Percentiles rank a stretch among this genome's conserved stretches.
Conservation (phyloP, 164 flowering plant genomes). For the Annona squamosa region DNA sequence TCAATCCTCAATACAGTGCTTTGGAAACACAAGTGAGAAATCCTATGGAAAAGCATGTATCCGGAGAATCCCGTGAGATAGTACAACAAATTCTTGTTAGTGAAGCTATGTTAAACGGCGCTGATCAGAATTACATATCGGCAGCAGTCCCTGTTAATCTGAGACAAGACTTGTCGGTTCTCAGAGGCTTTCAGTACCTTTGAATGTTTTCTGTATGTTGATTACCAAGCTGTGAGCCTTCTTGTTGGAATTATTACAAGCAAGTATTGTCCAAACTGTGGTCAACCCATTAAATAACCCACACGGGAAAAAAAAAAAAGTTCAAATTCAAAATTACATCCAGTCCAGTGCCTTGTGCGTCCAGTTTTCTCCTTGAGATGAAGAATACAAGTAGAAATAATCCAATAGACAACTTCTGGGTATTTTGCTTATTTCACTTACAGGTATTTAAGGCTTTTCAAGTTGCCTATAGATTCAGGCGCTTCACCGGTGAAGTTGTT, state of each 20-base stretch:
- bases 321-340: too few relatives aligned
- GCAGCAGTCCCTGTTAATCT: too few relatives aligned
- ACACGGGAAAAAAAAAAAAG: too few relatives aligned
- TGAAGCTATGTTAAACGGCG: too few relatives aligned
- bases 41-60: too few relatives aligned
- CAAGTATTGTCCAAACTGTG: background rate
- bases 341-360: background rate
- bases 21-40: background rate
- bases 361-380: background rate
- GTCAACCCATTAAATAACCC: background rate
- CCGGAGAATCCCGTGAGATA: too few relatives aligned
- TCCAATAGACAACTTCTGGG: background rate
- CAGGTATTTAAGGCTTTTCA: constrained; percentile 65
- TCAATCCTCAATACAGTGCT: background rate
- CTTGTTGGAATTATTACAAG: background rate
- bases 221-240: background rate
- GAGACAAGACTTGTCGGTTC: too few relatives aligned
- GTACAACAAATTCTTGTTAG: too few relatives aligned
- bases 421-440: constrained; percentile 27
- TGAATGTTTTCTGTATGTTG: too few relatives aligned
- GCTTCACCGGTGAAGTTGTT: constrained; percentile 55
- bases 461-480: constrained; percentile 46
- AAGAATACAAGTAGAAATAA: background rate
- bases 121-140: too few relatives aligned
- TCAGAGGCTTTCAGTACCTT: too few relatives aligned